phyloP scores from a whole-genome alignment of 805 yeast species.

The Suhomyces kilbournensis region DNA sequence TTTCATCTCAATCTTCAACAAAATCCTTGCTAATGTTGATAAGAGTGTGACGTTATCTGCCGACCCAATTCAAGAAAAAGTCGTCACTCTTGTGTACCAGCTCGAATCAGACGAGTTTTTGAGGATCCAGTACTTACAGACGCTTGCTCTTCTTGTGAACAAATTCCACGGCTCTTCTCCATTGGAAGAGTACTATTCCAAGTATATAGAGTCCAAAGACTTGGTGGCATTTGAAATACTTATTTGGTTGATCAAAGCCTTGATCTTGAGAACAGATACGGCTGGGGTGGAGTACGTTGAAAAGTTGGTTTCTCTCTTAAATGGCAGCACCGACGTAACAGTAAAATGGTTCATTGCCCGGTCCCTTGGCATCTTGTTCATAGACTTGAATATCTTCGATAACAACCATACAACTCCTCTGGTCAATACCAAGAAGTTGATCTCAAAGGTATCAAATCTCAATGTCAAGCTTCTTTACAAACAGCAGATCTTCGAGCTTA shows the following conservation, averaged over 20 bases:
- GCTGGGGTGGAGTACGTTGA: conserved; percentile 23
- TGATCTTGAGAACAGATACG: conserved; percentile 55
- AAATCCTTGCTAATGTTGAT: conserved; percentile 53
- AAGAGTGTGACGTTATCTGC: conserved; percentile 22
- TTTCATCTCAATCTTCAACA: conserved; percentile 35
- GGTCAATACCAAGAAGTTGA: conserved; percentile 25
- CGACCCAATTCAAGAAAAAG: conserved; percentile 4
- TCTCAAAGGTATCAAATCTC: conserved; percentile 49
- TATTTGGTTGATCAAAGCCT: conserved; percentile 73
- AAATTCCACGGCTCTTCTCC: conserved; percentile 17
- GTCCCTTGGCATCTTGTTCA: conserved; percentile 60
- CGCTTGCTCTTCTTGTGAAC: conserved; percentile 54
- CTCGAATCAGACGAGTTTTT: conserved; percentile 23
- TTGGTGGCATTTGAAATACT: conserved; percentile 45
- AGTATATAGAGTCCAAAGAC: not conserved
- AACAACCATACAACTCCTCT: conserved; percentile 29
- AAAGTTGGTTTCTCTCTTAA: conserved; percentile 22
- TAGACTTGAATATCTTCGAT: conserved; percentile 62
- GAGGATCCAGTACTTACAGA: conserved; percentile 56
- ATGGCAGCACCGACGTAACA: conserved; percentile 26
- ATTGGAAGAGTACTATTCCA: not conserved
- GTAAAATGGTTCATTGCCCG: conserved; percentile 36
- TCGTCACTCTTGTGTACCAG: conserved; percentile 10
- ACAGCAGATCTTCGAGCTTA: conserved; percentile 68
- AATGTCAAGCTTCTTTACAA: conserved; percentile 69